Percentiles rank a stretch among this genome's conserved stretches.
Conservation (phyloP, 352 stramenopile species). For the Pythium insidiosum region DNA sequence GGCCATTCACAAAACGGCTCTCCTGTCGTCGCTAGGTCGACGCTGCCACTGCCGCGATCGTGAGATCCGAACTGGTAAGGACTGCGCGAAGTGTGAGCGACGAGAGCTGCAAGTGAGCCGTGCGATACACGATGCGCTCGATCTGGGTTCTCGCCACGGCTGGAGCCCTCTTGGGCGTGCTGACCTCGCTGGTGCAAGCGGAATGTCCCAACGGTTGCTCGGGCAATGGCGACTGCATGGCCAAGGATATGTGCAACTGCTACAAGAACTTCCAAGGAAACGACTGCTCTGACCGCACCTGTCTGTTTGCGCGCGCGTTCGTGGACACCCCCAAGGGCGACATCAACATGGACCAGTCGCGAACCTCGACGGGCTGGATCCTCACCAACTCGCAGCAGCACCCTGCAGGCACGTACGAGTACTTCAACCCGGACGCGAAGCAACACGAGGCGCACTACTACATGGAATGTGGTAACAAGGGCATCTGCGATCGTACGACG, state of each 20-base stretch:
- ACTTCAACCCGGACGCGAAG: slow-evolving; percentile 41
- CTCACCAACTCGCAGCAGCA: slow-evolving; percentile 66
- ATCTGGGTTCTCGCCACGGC: not conserved
- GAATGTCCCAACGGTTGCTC: slow-evolving; percentile 82
- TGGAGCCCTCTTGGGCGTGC: slow-evolving; percentile 4
- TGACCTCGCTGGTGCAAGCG: slow-evolving; percentile 14
- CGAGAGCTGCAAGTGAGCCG: too few relatives aligned
- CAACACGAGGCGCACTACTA: slow-evolving; percentile 82
- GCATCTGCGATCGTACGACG: slow-evolving; percentile 80
- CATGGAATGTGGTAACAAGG: slow-evolving; percentile 92
- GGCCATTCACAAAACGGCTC: too few relatives aligned
- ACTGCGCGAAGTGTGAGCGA: too few relatives aligned
- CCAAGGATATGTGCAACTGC: slow-evolving; percentile 80
- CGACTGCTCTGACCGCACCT: slow-evolving; percentile 77
- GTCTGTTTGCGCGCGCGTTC: slow-evolving; percentile 80
- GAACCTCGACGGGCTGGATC: slow-evolving; percentile 39
- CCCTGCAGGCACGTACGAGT: slow-evolving; percentile 63
- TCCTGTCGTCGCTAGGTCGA: too few relatives aligned
- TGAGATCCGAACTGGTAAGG: too few relatives aligned
- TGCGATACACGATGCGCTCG: too few relatives aligned
- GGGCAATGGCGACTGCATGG: slow-evolving; percentile 67
- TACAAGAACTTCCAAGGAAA: slow-evolving; percentile 83
- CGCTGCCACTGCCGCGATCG: too few relatives aligned
- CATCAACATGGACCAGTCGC: slow-evolving; percentile 80
- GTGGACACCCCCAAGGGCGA: slow-evolving; percentile 91